Base-by-base conservation (phyloP, 495 filamentous ascomycete genomes). In the Amorphotheca resinae region DNA sequence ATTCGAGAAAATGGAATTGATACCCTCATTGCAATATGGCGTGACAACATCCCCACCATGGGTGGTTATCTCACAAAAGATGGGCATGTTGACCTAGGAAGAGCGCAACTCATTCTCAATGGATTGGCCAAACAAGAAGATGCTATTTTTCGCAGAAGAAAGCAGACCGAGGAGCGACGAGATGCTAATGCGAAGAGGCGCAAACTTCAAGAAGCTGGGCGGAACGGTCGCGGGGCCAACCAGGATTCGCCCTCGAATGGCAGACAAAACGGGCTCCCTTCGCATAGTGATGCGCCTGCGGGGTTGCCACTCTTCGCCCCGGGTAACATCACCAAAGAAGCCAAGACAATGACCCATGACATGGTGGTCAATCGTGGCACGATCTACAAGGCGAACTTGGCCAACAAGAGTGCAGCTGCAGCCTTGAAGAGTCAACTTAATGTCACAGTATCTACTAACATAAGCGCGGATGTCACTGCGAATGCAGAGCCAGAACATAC, bases 1-100 rank as follows among this genome's bases (percentile, higher is more conserved):
- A 96, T 99, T 59, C 76, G 89, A 49, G 91, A 99, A 54, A 82
- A 94, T 59, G 93, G 89, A 21, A 96, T 99, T 59, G 88, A 99
- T 56, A 93, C 87, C 0, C 69, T 99, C 34, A 93, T 87, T 41
- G 79, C 84, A 5, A 93, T 96, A 45, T 99, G 93, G 91, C 79
- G 82, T 45, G 87, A 95, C 56, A 94, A 89, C 39, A 70, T 99
- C 12, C 80, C 87, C 9, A 52, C 70, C 18, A 96, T 96, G 93
- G 86, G 82, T 26, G 88, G 87, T 2, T 99, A 96, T 58, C 65
- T 99, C 31, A 96, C 91, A 33, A 82, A 89, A 55, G 91, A 99
- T 67, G 91, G 91, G 3, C 77, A 80, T 51, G 87, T 95, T 45
- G 82, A 95, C 45, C 69, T 99, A 16, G 74, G 80, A 30, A 78